These are phyloP conservation scores for Fusarium mundagurra DNA, from an alignment of 2,329 filamentous ascomycete genomes.

Conservation along the genomic window DNA sequence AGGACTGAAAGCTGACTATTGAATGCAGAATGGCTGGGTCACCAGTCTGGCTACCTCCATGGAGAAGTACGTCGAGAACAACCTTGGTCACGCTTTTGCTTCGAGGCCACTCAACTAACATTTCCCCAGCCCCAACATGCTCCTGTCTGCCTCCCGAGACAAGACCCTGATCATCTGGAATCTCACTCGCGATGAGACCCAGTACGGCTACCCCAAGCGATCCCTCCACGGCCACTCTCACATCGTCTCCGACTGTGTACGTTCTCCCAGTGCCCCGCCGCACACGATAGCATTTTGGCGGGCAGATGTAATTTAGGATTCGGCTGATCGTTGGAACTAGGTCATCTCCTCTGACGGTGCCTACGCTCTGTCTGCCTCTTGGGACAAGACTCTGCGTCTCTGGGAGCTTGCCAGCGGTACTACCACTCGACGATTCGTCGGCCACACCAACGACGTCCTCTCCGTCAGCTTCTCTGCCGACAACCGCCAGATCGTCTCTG, in stretches of 20 bases:
- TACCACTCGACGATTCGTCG: constrained; percentile 98
- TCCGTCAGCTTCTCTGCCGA: constrained; percentile 99
- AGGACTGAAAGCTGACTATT: constrained; percentile 41
- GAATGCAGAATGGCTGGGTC: constrained; percentile 87
- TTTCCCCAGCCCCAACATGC: constrained; percentile 89
- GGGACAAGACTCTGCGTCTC: constrained; percentile 99
- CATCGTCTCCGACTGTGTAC: constrained; percentile 99
- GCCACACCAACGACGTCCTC: constrained; percentile 99
- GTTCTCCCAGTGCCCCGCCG: constrained; percentile 54
- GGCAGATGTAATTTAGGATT: constrained; percentile 23
- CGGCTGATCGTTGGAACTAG: constrained; percentile 58
- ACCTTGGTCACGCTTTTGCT: constrained; percentile 2
- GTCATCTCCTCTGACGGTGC: constrained; percentile 99
- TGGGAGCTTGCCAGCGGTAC: constrained; percentile 98
- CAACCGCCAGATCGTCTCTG: constrained; percentile 99
- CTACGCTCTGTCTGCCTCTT: constrained; percentile 98
- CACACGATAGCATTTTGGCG: constrained; percentile 6
- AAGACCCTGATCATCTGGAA: constrained; percentile 99
- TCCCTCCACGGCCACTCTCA: constrained; percentile 98
- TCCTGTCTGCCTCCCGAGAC: constrained; percentile 96
- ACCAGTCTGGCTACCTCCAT: constrained; percentile 97
- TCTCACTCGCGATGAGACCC: constrained; percentile 96
- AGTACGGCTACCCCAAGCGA: constrained; percentile 99
- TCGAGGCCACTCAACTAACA: constrained; percentile 23
- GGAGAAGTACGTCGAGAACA: constrained; percentile 80